A percentile compares a stretch with the other conserved stretches of the same genome.
These are phyloP conservation scores for Fusarium sp. DNA, from an alignment of 2,329 filamentous ascomycete species.

Conservation along the genomic window DNA sequence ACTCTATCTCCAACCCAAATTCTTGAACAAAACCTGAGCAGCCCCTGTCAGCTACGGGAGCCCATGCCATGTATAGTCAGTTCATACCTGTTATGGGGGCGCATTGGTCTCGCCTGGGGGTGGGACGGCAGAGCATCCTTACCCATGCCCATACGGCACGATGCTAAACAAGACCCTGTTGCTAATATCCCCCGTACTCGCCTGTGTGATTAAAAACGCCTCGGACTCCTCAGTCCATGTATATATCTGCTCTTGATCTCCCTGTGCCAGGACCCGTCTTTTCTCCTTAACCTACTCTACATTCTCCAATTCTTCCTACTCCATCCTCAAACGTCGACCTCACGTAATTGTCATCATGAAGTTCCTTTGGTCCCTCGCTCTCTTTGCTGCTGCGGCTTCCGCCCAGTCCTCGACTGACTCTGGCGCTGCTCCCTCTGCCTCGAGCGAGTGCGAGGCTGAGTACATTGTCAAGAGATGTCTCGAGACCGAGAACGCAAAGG, in stretches of 20 bases:
- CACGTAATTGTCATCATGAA: slow-evolving; percentile 52
- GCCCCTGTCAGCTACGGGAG: background rate
- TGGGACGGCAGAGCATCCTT: slow-evolving; percentile 29
- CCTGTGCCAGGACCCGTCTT: background rate
- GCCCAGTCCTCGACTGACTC: slow-evolving; percentile 45
- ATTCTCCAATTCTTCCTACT: background rate
- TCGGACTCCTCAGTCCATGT: background rate
- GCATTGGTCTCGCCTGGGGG: slow-evolving; percentile 4
- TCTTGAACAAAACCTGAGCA: background rate
- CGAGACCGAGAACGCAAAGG: slow-evolving; percentile 50
- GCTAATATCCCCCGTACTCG: slow-evolving; percentile 34
- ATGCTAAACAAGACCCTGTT: slow-evolving; percentile 28
- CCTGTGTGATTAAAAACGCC: slow-evolving; percentile 32
- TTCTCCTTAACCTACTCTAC: background rate
- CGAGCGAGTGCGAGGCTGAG: slow-evolving; percentile 53
- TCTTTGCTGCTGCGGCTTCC: slow-evolving; percentile 49
- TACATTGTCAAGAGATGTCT: slow-evolving; percentile 60
- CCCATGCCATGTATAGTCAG: background rate
- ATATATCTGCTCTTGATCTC: slow-evolving; percentile 11
- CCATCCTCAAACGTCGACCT: background rate
- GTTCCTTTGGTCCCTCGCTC: slow-evolving; percentile 53
- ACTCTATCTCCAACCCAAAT: background rate
- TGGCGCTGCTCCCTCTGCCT: slow-evolving; percentile 42
- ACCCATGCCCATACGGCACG: slow-evolving; percentile 6
- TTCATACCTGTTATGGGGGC: slow-evolving; percentile 10